phyloP scores from a whole-genome alignment of 2,329 filamentous ascomycete genomes.

The Cercospora sp. region DNA sequence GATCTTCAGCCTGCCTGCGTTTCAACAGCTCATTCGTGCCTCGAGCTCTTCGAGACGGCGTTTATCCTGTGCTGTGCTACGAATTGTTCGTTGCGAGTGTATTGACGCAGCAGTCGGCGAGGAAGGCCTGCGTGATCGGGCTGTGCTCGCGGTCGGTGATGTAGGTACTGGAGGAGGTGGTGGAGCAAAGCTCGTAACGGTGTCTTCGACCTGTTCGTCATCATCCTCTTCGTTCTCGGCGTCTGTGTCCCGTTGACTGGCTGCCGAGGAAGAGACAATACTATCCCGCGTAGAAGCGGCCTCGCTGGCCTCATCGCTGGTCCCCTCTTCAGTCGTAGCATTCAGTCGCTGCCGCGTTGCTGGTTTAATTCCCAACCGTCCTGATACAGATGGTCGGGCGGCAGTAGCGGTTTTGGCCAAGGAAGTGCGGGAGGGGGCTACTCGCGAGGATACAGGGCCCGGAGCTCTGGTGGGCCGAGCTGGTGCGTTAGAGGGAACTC shows the following conservation, averaged over 20 bases:
- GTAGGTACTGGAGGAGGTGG: slow-evolving; percentile 32
- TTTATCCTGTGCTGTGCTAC: slow-evolving; percentile 54
- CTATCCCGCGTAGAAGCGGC: slow-evolving; percentile 29
- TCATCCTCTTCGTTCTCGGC: slow-evolving; percentile 21
- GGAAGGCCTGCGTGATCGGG: slow-evolving; percentile 36
- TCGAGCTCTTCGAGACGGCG: slow-evolving; percentile 85
- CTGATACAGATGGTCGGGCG: slow-evolving; percentile 18
- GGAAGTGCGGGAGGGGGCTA: slow-evolving; percentile 22
- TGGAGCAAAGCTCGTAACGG: slow-evolving; percentile 36
- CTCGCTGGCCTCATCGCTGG: slow-evolving; percentile 30
- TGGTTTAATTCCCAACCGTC: slow-evolving; percentile 19
- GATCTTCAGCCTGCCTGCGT: slow-evolving; percentile 80
- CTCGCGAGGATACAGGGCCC: slow-evolving; percentile 17
- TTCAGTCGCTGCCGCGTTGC: slow-evolving; percentile 24
- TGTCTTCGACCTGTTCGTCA: slow-evolving; percentile 29
- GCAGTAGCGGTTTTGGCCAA: slow-evolving; percentile 20
- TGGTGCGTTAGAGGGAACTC: slow-evolving; percentile 33
- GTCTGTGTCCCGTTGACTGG: slow-evolving; percentile 25
- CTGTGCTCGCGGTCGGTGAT: slow-evolving; percentile 26
- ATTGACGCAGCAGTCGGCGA: slow-evolving; percentile 37
- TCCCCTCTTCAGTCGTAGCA: slow-evolving; percentile 30
- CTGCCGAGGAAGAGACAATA: slow-evolving; percentile 23
- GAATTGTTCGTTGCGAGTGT: slow-evolving; percentile 38
- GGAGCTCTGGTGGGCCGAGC: slow-evolving; percentile 12
- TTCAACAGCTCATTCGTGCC: slow-evolving; percentile 85